phyloP scores from a whole-genome alignment of 306 rosid species.

The Cyamopsis tetragonoloba region DNA sequence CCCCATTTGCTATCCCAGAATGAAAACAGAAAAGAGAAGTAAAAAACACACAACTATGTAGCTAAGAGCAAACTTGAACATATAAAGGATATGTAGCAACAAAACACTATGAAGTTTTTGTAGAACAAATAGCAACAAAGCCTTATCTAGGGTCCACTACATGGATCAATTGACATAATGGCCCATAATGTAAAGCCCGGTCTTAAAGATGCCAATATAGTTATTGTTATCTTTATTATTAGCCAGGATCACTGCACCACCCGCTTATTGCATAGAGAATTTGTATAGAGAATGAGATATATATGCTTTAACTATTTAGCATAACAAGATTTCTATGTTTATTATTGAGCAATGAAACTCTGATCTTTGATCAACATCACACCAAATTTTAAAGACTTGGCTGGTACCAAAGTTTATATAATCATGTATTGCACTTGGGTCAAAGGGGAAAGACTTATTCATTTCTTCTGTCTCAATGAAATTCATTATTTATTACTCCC shows the following conservation, averaged over 20 bases:
- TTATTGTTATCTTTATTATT: neutral
- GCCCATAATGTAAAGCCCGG: neutral
- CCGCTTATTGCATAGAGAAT: neutral
- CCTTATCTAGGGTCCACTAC: neutral
- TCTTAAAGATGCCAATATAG: neutral
- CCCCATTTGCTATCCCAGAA: neutral
- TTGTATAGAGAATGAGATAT: neutral
- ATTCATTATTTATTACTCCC: neutral
- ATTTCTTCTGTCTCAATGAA: neutral
- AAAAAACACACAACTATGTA: neutral
- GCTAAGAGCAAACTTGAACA: neutral
- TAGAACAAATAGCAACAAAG: neutral
- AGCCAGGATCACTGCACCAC: neutral
- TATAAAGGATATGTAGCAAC: neutral
- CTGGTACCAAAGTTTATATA: neutral
- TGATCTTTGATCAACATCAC: neutral
- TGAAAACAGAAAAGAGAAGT: neutral
- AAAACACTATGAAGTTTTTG: neutral
- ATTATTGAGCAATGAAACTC: neutral
- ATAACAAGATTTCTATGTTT: neutral
- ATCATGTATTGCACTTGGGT: neutral
- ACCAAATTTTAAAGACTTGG: neutral
- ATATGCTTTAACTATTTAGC: too few species aligned
- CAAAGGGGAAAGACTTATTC: neutral
- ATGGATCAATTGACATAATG: neutral